Percentiles rank a stretch among this genome's conserved stretches.
These are phyloP conservation scores for Ceratobasidium sp. DNA, from an alignment of 1,284 basidiomycete species.

Conservation along the genomic window DNA sequence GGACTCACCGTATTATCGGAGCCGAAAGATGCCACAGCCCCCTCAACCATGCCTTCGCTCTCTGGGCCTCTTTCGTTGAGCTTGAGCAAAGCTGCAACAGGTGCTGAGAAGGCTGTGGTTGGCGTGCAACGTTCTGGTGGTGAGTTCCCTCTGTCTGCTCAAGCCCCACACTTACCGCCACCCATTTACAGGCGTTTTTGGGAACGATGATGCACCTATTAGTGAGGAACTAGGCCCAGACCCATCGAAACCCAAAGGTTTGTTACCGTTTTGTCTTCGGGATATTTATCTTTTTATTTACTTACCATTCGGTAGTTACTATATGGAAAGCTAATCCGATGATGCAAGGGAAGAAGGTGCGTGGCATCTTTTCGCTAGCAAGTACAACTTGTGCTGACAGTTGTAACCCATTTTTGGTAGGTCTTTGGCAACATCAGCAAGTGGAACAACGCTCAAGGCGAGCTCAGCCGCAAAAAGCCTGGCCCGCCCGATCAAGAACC, in stretches of 20 bases:
- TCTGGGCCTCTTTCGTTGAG: constrained; percentile 82
- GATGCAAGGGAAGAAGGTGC: constrained; percentile 89
- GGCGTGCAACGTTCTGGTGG: constrained; percentile 3
- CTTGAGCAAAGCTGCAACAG: constrained; percentile 69
- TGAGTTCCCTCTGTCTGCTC: constrained; percentile 49
- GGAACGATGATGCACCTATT: constrained; percentile 26
- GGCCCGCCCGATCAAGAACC: constrained; percentile 50
- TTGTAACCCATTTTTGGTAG: constrained; percentile 59
- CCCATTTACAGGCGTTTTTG: constrained; percentile 17
- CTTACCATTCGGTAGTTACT: constrained; percentile 15
- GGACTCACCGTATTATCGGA: constrained; percentile 41
- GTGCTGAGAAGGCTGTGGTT: constrained; percentile 6
- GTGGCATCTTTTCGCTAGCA: constrained; percentile 47
- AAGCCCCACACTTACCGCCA: neutral
- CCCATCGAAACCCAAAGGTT: constrained; percentile 43
- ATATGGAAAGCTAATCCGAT: constrained; percentile 79
- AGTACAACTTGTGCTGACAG: constrained; percentile 4
- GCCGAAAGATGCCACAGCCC: constrained; percentile 55
- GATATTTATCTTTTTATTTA: neutral
- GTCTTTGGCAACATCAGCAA: constrained; percentile 90
- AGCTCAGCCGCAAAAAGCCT: constrained; percentile 66
- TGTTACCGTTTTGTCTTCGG: neutral
- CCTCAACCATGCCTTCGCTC: constrained; percentile 75
- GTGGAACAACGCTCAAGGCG: constrained; percentile 94
- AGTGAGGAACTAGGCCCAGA: constrained; percentile 17